A percentile compares a stretch with the other conserved stretches of the same genome.
phyloP scores from a whole-genome alignment of 2,329 filamentous ascomycete genomes.

The Talaromyces sp. region DNA sequence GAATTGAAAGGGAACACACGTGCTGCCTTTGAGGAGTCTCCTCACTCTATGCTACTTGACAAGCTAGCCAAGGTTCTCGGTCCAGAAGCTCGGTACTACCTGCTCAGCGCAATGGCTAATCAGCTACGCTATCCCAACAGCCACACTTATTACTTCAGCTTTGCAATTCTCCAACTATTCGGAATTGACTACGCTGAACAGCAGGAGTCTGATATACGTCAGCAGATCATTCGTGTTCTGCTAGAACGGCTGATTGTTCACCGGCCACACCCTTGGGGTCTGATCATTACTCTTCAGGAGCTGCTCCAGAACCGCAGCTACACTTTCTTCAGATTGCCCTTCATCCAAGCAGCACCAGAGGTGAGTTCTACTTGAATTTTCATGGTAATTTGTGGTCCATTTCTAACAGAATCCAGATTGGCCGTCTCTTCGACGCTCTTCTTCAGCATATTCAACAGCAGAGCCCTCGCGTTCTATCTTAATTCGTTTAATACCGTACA shows the following conservation, averaged over 20 bases:
- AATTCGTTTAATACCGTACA: slow-evolving; percentile 17
- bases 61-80: slow-evolving; percentile 71
- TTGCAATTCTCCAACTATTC: slow-evolving; percentile 79
- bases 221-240: slow-evolving; percentile 85
- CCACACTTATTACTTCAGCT: slow-evolving; percentile 90
- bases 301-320: slow-evolving; percentile 88
- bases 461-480: slow-evolving; percentile 42
- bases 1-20: slow-evolving; percentile 55
- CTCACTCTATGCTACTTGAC: slow-evolving; percentile 69
- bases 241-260: slow-evolving; percentile 83
- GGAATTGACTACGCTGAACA: slow-evolving; percentile 65
- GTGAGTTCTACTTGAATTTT: slow-evolving; percentile 47
- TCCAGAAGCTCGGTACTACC: slow-evolving; percentile 76
- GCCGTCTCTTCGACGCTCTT: slow-evolving; percentile 44
- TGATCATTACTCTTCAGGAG: slow-evolving; percentile 84
- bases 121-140: slow-evolving; percentile 87
- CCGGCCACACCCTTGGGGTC: slow-evolving; percentile 92
- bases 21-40: slow-evolving; percentile 61
- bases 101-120: slow-evolving; percentile 81
- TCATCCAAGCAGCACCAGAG: slow-evolving; percentile 85
- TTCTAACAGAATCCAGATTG: slow-evolving; percentile 33
- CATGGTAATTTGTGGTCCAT: not conserved
- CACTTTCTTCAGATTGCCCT: slow-evolving; percentile 87
- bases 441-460: slow-evolving; percentile 47
- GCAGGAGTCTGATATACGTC: slow-evolving; percentile 76